phyloP scores from a whole-genome alignment of 2,329 filamentous ascomycete genomes.

The Xylaria sp. region DNA sequence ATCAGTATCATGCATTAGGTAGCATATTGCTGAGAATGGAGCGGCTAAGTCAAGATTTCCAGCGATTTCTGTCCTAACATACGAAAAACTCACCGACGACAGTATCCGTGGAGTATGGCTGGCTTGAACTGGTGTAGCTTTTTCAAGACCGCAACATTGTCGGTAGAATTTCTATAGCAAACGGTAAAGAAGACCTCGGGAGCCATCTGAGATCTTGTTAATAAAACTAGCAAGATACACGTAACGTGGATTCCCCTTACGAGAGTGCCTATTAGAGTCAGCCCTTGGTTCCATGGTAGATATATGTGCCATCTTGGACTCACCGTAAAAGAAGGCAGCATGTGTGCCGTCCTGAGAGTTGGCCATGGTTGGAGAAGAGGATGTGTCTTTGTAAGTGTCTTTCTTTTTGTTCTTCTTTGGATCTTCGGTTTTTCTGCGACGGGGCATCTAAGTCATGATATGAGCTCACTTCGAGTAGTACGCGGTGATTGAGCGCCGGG shows the following conservation, averaged over 20 bases:
- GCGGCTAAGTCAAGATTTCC: neutral
- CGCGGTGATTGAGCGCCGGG: neutral
- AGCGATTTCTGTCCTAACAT: neutral
- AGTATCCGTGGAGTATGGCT: constrained; percentile 79
- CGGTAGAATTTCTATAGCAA: constrained; percentile 71
- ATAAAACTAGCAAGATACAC: constrained; percentile 12
- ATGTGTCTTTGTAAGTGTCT: neutral
- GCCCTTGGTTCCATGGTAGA: constrained; percentile 20
- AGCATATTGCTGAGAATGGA: neutral
- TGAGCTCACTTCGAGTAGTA: neutral
- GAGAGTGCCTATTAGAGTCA: constrained; percentile 54
- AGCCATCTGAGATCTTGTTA: constrained; percentile 70
- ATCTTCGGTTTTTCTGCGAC: neutral
- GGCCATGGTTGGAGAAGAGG: constrained; percentile 30
- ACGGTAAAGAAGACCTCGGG: constrained; percentile 87
- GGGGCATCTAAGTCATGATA: neutral
- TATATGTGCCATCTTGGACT: constrained; percentile 26
- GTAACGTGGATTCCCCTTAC: constrained; percentile 36
- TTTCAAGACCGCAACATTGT: constrained; percentile 56
- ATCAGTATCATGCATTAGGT: constrained; percentile 6
- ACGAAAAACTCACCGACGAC: constrained; percentile 61
- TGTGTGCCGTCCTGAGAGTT: constrained; percentile 41
- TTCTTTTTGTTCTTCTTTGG: neutral
- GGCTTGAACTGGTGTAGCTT: constrained; percentile 73
- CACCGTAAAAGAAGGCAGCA: constrained; percentile 70